Evolutionary conservation across 1,284 basidiomycete species (phyloP), one percentile per base, ranked within the genome.

Genomic region (Sporisorium graminicola): DNA sequence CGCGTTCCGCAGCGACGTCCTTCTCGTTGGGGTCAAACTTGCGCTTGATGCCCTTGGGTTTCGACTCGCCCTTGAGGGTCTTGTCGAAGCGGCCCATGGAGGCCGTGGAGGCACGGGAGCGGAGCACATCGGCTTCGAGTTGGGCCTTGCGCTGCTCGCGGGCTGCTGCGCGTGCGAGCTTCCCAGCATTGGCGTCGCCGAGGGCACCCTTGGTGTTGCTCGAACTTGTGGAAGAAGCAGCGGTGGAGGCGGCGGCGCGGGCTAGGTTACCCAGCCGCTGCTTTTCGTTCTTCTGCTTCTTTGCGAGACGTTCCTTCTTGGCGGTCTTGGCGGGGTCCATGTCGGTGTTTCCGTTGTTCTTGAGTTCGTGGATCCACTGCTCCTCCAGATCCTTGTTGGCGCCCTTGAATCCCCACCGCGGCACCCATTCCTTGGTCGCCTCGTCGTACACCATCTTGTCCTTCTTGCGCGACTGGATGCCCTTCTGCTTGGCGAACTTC

Each of bases 401-500:
- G 20, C 85, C 85, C 56, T 82, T 76, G 27, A 90, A 90, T 1
- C 97, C 96, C 96, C 96, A 99, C 58, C 93, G 88, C 60, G 92
- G 90, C 14, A 97, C 93, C 93, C 94, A 99, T 44, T 93, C 93
- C 86, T 96, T 93, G 80, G 89, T 90, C 86, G 95, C 94, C 80
- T 98, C 96, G 87, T 99, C 95, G 91, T 93, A 99, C 9, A 92
- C 90, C 84, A 92, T 91, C 87, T 90, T 92, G 46, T 98, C 94
- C 65, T 90, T 90, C 76, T 89, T 90, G 9, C 78, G 71, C 84
- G 89, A 91, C 79, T 91, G 90, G 82, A 99, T 99, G 33, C 97
- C 97, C 88, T 98, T 98, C 47, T 93, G 91, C 63, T 91, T 91
- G 16, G 96, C 96, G 83, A 98, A 99, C 71, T 91, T 89, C 88